A percentile compares a stretch with the other conserved stretches of the same genome.
Conservation (phyloP, 192 early-diverging fungal species). For the Cladochytrium replicatum region DNA sequence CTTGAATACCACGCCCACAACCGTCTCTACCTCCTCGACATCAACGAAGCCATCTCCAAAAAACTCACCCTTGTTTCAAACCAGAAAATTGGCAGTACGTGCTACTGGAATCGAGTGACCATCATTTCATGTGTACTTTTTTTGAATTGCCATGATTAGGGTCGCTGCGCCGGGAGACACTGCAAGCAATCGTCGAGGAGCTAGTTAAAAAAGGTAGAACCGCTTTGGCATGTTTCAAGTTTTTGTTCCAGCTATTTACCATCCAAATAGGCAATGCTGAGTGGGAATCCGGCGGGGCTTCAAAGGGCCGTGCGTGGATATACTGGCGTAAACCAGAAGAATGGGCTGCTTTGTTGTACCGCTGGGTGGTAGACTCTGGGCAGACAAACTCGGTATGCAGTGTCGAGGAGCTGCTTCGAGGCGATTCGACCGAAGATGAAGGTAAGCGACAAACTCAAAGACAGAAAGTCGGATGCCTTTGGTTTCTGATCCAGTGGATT, state of each 20-base stretch:
- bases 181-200: constrained; percentile 64
- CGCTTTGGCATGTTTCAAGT: background rate
- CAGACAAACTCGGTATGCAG: constrained; percentile 75
- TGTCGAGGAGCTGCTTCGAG: constrained; percentile 78
- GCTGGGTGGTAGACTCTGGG: constrained; percentile 72
- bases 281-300: constrained; percentile 38
- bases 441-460: constrained; percentile 32
- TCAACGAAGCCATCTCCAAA: constrained; percentile 43
- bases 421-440: constrained; percentile 64
- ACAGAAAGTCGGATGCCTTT: background rate
- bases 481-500: background rate
- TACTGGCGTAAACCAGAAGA: constrained; percentile 86
- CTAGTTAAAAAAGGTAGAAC: constrained; percentile 17
- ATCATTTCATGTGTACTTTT: background rate
- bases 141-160: constrained; percentile 21
- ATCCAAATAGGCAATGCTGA: constrained; percentile 45
- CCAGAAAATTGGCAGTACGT: constrained; percentile 1
- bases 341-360: constrained; percentile 72
- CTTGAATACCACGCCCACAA: constrained; percentile 59
- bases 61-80: constrained; percentile 7
- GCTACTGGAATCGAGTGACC: background rate
- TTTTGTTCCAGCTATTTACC: constrained; percentile 1
- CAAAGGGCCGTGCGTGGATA: constrained; percentile 49
- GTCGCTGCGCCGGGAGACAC: constrained; percentile 45
- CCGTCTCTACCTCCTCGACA: constrained; percentile 50